A percentile compares a stretch with the other conserved stretches of the same genome.
These are phyloP conservation scores for Pisolithus marmoratus DNA, from an alignment of 768 basidiomycete species.

Conservation along the genomic window DNA sequence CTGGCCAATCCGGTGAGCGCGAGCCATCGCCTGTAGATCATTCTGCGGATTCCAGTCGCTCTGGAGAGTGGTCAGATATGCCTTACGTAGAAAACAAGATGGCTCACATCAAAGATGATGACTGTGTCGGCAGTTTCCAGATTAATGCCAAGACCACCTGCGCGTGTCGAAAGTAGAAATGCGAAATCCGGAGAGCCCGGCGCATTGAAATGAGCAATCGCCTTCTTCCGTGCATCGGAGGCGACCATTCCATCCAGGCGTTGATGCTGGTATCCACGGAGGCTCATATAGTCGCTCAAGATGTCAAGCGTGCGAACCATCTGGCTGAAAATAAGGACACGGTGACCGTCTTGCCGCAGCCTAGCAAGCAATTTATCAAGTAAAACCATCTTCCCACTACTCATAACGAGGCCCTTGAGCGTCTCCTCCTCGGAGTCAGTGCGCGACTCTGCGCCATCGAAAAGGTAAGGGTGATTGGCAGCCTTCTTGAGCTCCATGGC, in stretches of 20 bases:
- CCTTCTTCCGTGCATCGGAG: constrained; percentile 88
- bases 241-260: constrained; percentile 94
- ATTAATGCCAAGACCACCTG: constrained; percentile 97
- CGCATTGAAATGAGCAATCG: constrained; percentile 95
- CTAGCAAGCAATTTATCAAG: constrained; percentile 94
- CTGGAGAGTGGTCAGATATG: constrained; percentile 35
- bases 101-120: constrained; percentile 92
- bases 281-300: constrained; percentile 90
- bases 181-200: constrained; percentile 93
- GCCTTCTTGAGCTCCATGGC: constrained; percentile 99
- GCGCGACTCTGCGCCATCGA: constrained; percentile 85
- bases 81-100: not conserved
- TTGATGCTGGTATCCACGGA: constrained; percentile 89
- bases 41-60: constrained; percentile 99
- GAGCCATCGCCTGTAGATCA: constrained; percentile 98
- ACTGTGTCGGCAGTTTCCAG: constrained; percentile 98
- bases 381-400: constrained; percentile 96
- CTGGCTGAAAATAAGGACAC: constrained; percentile 97
- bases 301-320: constrained; percentile 99
- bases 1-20: constrained; percentile 98
- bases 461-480: constrained; percentile 95
- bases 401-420: constrained; percentile 96
- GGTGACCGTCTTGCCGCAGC: constrained; percentile 87
- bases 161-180: constrained; percentile 92
- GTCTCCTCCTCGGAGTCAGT: constrained; percentile 69